Conservation (phyloP, 2,329 filamentous ascomycete species). For the Alternaria conjuncta region DNA sequence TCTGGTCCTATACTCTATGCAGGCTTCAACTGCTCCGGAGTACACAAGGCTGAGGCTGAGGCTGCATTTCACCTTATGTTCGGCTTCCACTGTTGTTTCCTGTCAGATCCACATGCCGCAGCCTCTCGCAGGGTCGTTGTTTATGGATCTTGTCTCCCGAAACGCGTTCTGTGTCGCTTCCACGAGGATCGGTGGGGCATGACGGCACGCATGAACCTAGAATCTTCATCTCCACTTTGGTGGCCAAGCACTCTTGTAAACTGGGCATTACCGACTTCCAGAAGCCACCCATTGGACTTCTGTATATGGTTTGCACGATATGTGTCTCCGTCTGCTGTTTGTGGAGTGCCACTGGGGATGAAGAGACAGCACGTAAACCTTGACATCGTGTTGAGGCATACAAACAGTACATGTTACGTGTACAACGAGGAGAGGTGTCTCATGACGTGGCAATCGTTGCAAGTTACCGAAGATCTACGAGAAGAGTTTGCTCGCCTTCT, state of each 20-base stretch:
- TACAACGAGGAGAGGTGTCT: neutral
- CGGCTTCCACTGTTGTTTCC: neutral
- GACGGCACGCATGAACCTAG: neutral
- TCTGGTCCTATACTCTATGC: neutral
- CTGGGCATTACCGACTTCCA: neutral
- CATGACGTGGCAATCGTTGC: neutral
- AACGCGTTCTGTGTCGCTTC: constrained; percentile 7
- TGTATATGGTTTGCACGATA: neutral
- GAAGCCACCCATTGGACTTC: neutral
- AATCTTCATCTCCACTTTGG: neutral
- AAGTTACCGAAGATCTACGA: constrained; percentile 1
- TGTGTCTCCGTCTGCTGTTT: neutral
- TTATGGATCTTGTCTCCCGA: neutral
- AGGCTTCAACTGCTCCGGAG: neutral
- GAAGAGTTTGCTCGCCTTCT: neutral
- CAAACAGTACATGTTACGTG: neutral
- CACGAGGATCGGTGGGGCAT: neutral
- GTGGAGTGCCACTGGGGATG: neutral
- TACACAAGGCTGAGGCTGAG: neutral
- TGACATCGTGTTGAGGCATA: neutral
- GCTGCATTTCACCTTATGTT: neutral
- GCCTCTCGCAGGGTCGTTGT: neutral
- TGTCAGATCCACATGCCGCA: constrained; percentile 6
- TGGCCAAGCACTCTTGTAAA: neutral
- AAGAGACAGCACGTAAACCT: neutral